Percentiles rank a stretch among this genome's conserved stretches.
These are phyloP conservation scores for Russula compacta DNA, from an alignment of 768 basidiomycete species.

Conservation along the genomic window DNA sequence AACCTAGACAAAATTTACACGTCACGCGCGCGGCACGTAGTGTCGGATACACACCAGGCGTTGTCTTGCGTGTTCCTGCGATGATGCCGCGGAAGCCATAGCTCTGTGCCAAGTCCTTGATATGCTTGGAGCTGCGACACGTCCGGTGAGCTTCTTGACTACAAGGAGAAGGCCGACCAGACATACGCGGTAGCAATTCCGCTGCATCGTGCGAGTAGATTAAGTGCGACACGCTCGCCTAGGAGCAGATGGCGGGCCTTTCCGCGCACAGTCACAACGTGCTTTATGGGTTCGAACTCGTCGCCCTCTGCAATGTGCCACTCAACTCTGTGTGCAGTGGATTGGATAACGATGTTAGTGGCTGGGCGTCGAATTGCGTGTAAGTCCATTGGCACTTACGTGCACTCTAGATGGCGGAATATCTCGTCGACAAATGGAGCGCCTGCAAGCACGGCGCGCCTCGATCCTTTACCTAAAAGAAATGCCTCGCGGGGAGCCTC, in stretches of 20 bases:
- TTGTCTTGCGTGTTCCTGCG: not conserved
- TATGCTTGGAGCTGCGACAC: not conserved
- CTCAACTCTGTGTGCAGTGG: conserved; percentile 54
- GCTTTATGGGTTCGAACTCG: conserved; percentile 66
- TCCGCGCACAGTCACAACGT: conserved; percentile 84
- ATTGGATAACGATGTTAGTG: not conserved
- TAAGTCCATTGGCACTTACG: not conserved
- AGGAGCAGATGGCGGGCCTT: conserved; percentile 85
- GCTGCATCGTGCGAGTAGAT: conserved; percentile 88
- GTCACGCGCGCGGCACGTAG: too few species aligned
- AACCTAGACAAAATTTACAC: too few species aligned
- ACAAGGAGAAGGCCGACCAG: not conserved
- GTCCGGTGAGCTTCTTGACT: not conserved
- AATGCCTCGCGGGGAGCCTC: too few species aligned
- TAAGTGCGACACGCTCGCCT: conserved; percentile 88
- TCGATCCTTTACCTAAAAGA: too few species aligned
- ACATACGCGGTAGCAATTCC: conserved; percentile 94
- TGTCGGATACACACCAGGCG: not conserved
- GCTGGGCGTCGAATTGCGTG: not conserved
- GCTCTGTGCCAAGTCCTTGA: not conserved
- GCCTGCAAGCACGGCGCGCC: too few species aligned
- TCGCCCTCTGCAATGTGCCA: conserved; percentile 90
- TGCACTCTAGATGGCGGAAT: not conserved
- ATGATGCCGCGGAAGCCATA: not conserved
- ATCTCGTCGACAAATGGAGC: too few species aligned